Conservation (phyloP, 2,329 filamentous ascomycete genomes). For the Xylaria sp. region DNA sequence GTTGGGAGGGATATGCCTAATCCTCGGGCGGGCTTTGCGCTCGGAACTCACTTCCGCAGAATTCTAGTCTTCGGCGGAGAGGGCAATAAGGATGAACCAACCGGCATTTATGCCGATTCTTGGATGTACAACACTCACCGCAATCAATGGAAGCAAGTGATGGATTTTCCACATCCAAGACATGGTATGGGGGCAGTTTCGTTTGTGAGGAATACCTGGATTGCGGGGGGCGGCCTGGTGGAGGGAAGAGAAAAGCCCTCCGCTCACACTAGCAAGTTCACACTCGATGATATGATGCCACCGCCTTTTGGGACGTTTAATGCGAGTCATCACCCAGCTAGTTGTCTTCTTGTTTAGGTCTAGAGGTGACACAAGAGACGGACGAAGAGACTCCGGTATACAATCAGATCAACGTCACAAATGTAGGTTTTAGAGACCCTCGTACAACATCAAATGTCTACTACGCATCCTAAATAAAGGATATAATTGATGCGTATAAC, state of each 20-base stretch:
- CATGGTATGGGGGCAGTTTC: background rate
- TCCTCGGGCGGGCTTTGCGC: background rate
- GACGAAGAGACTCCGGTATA: too few species aligned
- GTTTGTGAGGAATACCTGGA: background rate
- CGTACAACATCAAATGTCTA: too few species aligned
- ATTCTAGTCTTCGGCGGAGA: conserved; percentile 5
- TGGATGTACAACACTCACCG: background rate
- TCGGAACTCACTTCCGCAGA: background rate
- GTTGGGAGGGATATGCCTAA: background rate
- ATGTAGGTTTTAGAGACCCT: too few species aligned
- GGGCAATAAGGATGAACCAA: background rate
- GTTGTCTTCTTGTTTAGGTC: background rate
- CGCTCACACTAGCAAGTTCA: background rate
- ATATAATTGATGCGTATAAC: too few species aligned
- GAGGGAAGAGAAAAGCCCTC: background rate
- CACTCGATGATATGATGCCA: background rate
- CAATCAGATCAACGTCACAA: too few species aligned
- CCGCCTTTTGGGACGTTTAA: background rate
- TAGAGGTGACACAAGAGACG: too few species aligned
- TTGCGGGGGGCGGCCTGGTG: background rate
- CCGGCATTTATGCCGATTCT: background rate
- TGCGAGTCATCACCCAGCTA: background rate
- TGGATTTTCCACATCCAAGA: background rate
- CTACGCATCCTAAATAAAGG: too few species aligned
- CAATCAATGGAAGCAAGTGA: background rate